Base-by-base conservation (phyloP, 2,329 filamentous ascomycete species). In the Fonsecaea erecta region DNA sequence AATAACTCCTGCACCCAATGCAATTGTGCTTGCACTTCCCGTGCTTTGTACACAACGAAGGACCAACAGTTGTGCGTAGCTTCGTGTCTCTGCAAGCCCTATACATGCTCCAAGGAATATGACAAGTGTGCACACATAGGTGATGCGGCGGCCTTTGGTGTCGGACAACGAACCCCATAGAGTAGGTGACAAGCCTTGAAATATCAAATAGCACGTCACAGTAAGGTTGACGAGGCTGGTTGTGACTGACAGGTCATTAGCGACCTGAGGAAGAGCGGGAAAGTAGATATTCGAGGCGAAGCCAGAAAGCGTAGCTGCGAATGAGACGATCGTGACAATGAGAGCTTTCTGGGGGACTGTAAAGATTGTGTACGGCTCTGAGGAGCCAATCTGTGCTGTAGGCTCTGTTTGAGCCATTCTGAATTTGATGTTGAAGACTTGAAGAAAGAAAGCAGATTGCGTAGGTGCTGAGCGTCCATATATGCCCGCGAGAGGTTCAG, bases 231-330 rank as follows among this genome's bases (percentile, higher is more conserved):
- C 72, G 2, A 75, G 71, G 32, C 73, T 70, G n/a, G 72, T 60
- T 0, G 79, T 79, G 2, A 80, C 76, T 58, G 76, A 48, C 2
- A 83, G 70, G 60, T 81, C 79, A 1, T 53, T 46, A 1, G 81
- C 76, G 35, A 83, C 77, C 1, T 75, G 75, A 6, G 76, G 73
- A 6, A 83, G 68, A 1, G 78, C 77, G 1, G 82, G 81, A 58
- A 82, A 80, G 67, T 83, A 83, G 62, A 82, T 82, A 61, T 78
- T 79, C 3, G 78, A 80, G 24, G 80, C 77, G 11, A 82, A 77
- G 4, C 78, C 75, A 1, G 79, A 80, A 63, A 80, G 85, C 1
- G 83, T 85, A 26, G 83, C 82, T 1, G 83, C 83, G 8, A 78
- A 78, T 0, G 83, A 83, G 6, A 81, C 79, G 6, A 84, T 73